Conservation (phyloP, 2,329 filamentous ascomycete genomes). For the Penicillium sp. region DNA sequence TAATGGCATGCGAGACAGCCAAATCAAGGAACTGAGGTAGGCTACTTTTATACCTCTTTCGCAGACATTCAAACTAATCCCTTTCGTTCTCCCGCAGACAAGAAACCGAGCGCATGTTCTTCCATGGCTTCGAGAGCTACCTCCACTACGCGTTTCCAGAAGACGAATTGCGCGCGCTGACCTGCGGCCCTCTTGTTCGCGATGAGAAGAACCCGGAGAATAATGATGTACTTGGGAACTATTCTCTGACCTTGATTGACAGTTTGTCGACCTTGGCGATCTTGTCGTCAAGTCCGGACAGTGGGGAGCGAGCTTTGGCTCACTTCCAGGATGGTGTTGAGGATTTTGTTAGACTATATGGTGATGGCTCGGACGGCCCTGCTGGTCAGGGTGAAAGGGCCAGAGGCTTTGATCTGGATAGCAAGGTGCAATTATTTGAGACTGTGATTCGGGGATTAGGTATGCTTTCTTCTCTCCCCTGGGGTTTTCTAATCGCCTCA, state of each 20-base stretch:
- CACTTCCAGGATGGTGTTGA: constrained; percentile 80
- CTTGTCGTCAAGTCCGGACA: constrained; percentile 64
- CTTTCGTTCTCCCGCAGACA: constrained; percentile 28
- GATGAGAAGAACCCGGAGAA: constrained; percentile 79
- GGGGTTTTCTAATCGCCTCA: not conserved
- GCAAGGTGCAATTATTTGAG: constrained; percentile 98
- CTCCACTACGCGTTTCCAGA: constrained; percentile 92
- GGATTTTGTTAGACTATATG: constrained; percentile 76
- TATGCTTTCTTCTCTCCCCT: constrained; percentile 18
- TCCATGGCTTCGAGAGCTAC: constrained; percentile 95
- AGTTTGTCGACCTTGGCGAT: constrained; percentile 93
- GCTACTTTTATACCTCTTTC: not conserved
- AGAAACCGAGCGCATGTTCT: constrained; percentile 72
- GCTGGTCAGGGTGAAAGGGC: constrained; percentile 69
- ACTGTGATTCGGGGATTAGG: constrained; percentile 82
- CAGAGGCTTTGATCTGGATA: constrained; percentile 88
- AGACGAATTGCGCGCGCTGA: constrained; percentile 86
- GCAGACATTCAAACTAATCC: not conserved
- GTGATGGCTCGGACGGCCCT: constrained; percentile 71
- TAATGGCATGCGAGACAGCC: constrained; percentile 37
- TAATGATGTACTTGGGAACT: constrained; percentile 96
- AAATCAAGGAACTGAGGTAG: constrained; percentile 40
- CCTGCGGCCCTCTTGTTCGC: constrained; percentile 79
- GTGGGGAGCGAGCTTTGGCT: constrained; percentile 61
- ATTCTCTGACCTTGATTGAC: constrained; percentile 92